Conservation (phyloP, 768 basidiomycete species). For the Tephrocybe rancida region DNA sequence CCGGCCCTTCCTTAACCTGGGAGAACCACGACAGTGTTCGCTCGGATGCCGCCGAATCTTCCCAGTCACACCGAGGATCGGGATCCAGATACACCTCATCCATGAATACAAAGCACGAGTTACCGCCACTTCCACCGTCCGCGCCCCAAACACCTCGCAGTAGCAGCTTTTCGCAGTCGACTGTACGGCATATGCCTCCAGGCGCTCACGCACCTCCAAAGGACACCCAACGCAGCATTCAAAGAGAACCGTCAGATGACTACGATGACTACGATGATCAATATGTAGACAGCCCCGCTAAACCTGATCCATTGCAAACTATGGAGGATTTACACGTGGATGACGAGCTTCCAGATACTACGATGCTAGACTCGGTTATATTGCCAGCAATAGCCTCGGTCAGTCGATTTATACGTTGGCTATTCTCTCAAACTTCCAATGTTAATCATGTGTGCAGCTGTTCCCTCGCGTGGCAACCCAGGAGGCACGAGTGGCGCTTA, state of each 20-base stretch:
- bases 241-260: constrained; percentile 60
- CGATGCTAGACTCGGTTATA: constrained; percentile 96
- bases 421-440: not conserved
- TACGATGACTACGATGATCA: constrained; percentile 68
- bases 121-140: constrained; percentile 58
- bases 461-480: constrained; percentile 93
- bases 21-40: constrained; percentile 66
- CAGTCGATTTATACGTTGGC: constrained; percentile 29
- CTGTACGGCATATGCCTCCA: constrained; percentile 60
- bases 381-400: constrained; percentile 96
- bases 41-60: constrained; percentile 38
- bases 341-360: constrained; percentile 73
- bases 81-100: constrained; percentile 43
- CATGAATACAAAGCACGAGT: constrained; percentile 54
- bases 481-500: constrained; percentile 85
- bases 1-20: constrained; percentile 78
- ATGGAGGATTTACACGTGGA: constrained; percentile 48
- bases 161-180: constrained; percentile 60
- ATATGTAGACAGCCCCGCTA: constrained; percentile 51
- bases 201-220: constrained; percentile 26
- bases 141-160: constrained; percentile 36
- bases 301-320: constrained; percentile 50
- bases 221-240: constrained; percentile 31
- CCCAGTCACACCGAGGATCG: constrained; percentile 27
- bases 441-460: constrained; percentile 49